Evolutionary conservation across 2,329 filamentous ascomycete species (phyloP), one percentile per base, ranked within the genome.

Genomic region (Chrysoporthe puriensis): DNA sequence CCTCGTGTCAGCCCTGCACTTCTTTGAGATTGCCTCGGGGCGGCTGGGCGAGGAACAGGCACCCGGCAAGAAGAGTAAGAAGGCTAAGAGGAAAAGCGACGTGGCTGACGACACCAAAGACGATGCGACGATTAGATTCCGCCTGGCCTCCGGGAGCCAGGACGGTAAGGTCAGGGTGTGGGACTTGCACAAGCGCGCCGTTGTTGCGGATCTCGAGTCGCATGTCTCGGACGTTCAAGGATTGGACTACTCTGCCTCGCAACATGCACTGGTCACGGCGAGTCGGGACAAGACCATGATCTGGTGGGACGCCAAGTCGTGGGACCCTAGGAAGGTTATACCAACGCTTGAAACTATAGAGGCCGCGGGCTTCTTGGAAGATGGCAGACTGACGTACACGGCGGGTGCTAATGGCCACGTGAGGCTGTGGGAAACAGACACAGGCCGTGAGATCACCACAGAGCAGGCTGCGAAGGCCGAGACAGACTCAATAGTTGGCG

Each of bases 211-310:
- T 21, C 83, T 97, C 43, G 94, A 98, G 69, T 96, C 94, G 0
- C 96, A 99, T 76, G 94, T 97, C 32, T 98, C 96, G 11, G 92
- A 98, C 72, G 92, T 99, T n/a, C 90, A 94, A 72, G 90, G 89
- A 63, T 78, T 99, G 62, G 92, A 96, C 73, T 99, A 92, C 77
- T 96, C 92, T 5, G 78, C 88, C 0, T 81, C 89, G 65, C 88
- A 94, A 74, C 89, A 95, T 74, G 83, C 89, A 5, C 82, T 99
- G 42, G 85, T 99, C 2, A 96, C 94, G 5, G 93, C 89, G 26
- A 92, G 94, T 76, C 88, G 96, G 80, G 96, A 99, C 81, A 96
- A 97, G 81, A 98, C 96, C 0, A 87, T 96, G 65, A 96, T 96
- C 70, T 86, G 96, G 78, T 99, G 96, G 95, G 91, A 97, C 79